Evolutionary conservation across 2,329 filamentous ascomycete genomes (phyloP).

Genomic region (Dactylella cylindrospora): DNA sequence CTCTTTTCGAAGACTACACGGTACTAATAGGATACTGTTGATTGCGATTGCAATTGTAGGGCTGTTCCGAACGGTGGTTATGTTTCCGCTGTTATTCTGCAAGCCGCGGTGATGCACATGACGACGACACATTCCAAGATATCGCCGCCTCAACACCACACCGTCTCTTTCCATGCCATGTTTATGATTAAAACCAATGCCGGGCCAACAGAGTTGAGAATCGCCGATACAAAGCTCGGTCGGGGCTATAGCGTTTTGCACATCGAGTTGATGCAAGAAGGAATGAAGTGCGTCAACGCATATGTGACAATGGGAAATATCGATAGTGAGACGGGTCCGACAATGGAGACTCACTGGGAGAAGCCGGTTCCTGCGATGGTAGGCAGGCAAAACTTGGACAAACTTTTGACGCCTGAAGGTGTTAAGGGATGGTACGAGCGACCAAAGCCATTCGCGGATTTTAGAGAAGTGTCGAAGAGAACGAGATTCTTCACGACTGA

Average conservation of each 20-base stretch:
- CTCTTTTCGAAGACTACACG: slow-evolving; percentile 2
- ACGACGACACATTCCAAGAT: slow-evolving; percentile 57
- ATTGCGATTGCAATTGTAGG: slow-evolving; percentile 28
- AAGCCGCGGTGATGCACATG: slow-evolving; percentile 63
- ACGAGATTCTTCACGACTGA: slow-evolving; percentile 20
- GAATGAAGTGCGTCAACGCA: slow-evolving; percentile 64
- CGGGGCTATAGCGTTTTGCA: slow-evolving; percentile 65
- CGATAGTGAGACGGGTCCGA: slow-evolving; percentile 60
- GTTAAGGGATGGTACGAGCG: slow-evolving; percentile 33
- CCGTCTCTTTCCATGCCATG: slow-evolving; percentile 65
- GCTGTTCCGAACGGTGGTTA: slow-evolving; percentile 72
- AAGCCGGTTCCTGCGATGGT: slow-evolving; percentile 55
- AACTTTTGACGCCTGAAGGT: slow-evolving; percentile 49
- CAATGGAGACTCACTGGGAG: slow-evolving; percentile 58
- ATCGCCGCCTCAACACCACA: slow-evolving; percentile 58
- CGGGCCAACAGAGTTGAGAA: slow-evolving; percentile 61
- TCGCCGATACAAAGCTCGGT: slow-evolving; percentile 67
- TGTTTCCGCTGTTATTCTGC: slow-evolving; percentile 64
- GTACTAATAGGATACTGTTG: too few relatives aligned
- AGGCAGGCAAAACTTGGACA: slow-evolving; percentile 47
- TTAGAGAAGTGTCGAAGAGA: slow-evolving; percentile 50
- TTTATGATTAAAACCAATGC: slow-evolving; percentile 66
- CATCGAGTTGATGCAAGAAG: slow-evolving; percentile 61
- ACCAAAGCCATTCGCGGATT: slow-evolving; percentile 47
- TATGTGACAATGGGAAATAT: slow-evolving; percentile 69